Evolutionary conservation across 805 yeast genomes (phyloP).

Genomic region (Candida caryicola): DNA sequence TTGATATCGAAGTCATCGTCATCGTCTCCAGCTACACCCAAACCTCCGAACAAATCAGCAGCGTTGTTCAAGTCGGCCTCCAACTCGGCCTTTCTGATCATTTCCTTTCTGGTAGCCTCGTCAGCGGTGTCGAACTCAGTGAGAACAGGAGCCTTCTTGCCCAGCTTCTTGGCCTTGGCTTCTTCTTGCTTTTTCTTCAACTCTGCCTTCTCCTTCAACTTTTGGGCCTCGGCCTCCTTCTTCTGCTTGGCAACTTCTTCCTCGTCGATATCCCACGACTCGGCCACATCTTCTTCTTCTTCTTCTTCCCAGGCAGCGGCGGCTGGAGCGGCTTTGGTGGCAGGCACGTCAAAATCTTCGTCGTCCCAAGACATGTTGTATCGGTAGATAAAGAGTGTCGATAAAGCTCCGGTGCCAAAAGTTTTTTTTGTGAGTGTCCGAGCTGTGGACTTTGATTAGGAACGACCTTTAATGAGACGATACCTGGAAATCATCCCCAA

Average conservation of each 20-base stretch:
- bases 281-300: constrained; percentile 73
- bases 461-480: background rate
- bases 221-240: constrained; percentile 40
- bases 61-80: constrained; percentile 89
- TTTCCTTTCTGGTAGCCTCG: constrained; percentile 67
- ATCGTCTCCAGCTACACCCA: constrained; percentile 45
- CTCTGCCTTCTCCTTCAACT: constrained; percentile 43
- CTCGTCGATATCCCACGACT: constrained; percentile 84
- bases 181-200: constrained; percentile 40
- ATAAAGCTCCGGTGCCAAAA: too few relatives aligned
- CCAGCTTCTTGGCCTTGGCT: constrained; percentile 48
- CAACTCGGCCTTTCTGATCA: constrained; percentile 76
- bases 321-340: constrained; percentile 35
- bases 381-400: too few relatives aligned
- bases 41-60: constrained; percentile 83
- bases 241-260: constrained; percentile 61
- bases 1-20: constrained; percentile 34
- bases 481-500: background rate
- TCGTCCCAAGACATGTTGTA: constrained; percentile 67
- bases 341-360: constrained; percentile 80
- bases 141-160: constrained; percentile 40
- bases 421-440: constrained; percentile 2
- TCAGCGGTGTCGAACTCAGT: constrained; percentile 68
- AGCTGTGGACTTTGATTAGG: background rate
- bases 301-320: constrained; percentile 65